Conservation (phyloP, 371 early-diverging fungal species). For the Rhizopus microsporus region DNA sequence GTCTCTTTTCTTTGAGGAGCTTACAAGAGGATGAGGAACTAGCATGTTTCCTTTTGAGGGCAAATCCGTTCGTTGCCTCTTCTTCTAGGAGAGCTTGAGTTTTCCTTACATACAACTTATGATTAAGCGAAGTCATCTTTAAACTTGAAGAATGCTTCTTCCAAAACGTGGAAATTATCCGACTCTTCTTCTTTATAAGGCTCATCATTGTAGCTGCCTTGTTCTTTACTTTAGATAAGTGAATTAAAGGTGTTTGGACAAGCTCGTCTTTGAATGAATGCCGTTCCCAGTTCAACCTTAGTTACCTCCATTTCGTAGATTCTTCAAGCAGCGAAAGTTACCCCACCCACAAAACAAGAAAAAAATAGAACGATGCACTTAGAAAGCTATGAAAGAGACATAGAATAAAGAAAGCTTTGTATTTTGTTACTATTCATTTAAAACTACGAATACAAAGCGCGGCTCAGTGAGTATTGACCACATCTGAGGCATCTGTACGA, state of each 20-base stretch:
- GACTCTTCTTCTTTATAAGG: conserved; percentile 9
- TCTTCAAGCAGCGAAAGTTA: too few species aligned
- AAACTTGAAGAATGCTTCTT: conserved; percentile 11
- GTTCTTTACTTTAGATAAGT: conserved; percentile 4
- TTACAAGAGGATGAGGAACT: conserved; percentile 4
- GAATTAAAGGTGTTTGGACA: conserved; percentile 6
- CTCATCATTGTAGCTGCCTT: conserved; percentile 8
- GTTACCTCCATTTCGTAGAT: too few species aligned
- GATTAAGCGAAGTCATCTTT: conserved; percentile 9
- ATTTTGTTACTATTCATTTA: too few species aligned
- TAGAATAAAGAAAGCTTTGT: too few species aligned
- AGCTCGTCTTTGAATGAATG: too few species aligned
- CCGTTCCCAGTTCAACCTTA: too few species aligned
- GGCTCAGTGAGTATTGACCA: too few species aligned
- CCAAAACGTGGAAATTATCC: conserved; percentile 9
- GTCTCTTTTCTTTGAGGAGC: conserved; percentile 11
- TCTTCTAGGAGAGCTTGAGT: conserved; percentile 14
- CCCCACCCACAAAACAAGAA: too few species aligned
- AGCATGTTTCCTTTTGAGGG: conserved; percentile 6
- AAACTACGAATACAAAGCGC: too few species aligned
- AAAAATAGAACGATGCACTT: too few species aligned
- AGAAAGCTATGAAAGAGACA: too few species aligned
- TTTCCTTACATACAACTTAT: conserved; percentile 10
- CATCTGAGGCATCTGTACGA: too few species aligned
- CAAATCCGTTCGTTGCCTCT: conserved; percentile 9